Conservation (phyloP, 1,284 basidiomycete species). For the Boletus mariae region DNA sequence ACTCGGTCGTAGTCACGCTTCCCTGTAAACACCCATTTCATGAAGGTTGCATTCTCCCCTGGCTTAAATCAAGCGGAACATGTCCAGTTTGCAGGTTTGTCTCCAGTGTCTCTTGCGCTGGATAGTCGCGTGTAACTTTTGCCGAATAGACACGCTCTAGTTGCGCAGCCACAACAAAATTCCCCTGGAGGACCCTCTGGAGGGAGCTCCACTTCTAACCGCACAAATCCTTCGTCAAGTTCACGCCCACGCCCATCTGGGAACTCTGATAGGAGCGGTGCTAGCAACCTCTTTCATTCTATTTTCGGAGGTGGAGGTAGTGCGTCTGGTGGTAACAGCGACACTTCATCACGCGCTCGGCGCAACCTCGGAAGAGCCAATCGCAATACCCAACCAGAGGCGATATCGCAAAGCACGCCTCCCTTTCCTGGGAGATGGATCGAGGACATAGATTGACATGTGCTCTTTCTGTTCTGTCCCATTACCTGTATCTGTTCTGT, state of each 20-base stretch:
- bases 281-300: slow-evolving; percentile 23
- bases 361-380: slow-evolving; percentile 4
- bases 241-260: slow-evolving; percentile 18
- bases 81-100: slow-evolving; percentile 82
- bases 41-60: slow-evolving; percentile 75
- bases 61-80: slow-evolving; percentile 80
- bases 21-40: slow-evolving; percentile 83
- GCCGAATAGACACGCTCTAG: slow-evolving; percentile 21
- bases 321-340: slow-evolving; percentile 13
- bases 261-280: slow-evolving; percentile 17
- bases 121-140: slow-evolving; percentile 39
- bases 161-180: slow-evolving; percentile 28
- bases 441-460: slow-evolving; percentile 30
- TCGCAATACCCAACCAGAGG: slow-evolving; percentile 10
- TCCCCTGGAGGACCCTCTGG: slow-evolving; percentile 18
- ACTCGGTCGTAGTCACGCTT: slow-evolving; percentile 64
- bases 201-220: slow-evolving; percentile 13
- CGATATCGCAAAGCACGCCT: slow-evolving; percentile 14
- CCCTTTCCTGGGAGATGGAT: slow-evolving; percentile 30
- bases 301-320: slow-evolving; percentile 28
- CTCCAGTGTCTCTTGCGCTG: slow-evolving; percentile 27
- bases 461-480: neutral
- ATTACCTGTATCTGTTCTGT: slow-evolving; percentile 3
- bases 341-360: slow-evolving; percentile 14
- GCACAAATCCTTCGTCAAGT: slow-evolving; percentile 17